Percentiles rank a stretch among this genome's conserved stretches.
phyloP scores from a whole-genome alignment of 768 basidiomycete species.

The Mycena amicta region DNA sequence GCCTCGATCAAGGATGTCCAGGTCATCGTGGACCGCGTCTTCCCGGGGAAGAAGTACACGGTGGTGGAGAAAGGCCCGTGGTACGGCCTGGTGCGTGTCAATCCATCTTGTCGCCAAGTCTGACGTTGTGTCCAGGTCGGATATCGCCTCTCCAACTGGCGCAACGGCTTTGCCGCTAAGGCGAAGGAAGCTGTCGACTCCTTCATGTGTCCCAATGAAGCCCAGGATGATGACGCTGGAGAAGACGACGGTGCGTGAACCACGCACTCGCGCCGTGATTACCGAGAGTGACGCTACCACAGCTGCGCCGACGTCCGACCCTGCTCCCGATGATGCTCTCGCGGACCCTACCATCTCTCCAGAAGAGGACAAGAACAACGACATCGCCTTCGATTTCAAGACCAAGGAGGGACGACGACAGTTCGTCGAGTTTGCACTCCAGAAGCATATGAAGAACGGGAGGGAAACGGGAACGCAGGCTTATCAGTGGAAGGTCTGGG shows the following conservation, averaged over 20 bases:
- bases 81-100: not conserved
- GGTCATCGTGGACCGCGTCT: not conserved
- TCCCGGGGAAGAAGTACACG: not conserved
- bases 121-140: not conserved
- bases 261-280: not conserved
- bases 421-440: not conserved
- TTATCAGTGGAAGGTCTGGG: not conserved
- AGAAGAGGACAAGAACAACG: not conserved
- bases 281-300: not conserved
- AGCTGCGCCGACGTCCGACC: not conserved
- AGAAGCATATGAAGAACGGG: not conserved
- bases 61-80: not conserved
- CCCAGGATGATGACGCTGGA: not conserved
- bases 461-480: not conserved
- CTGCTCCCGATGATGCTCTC: not conserved
- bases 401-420: not conserved
- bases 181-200: not conserved
- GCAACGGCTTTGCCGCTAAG: not conserved
- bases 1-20: not conserved
- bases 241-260: not conserved
- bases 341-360: not conserved
- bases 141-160: not conserved
- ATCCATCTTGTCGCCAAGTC: not conserved
- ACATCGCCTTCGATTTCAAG: not conserved
- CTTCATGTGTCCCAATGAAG: not conserved